Base-by-base conservation (phyloP, 352 stramenopile genomes). In the Globisporangium apiculatum region DNA sequence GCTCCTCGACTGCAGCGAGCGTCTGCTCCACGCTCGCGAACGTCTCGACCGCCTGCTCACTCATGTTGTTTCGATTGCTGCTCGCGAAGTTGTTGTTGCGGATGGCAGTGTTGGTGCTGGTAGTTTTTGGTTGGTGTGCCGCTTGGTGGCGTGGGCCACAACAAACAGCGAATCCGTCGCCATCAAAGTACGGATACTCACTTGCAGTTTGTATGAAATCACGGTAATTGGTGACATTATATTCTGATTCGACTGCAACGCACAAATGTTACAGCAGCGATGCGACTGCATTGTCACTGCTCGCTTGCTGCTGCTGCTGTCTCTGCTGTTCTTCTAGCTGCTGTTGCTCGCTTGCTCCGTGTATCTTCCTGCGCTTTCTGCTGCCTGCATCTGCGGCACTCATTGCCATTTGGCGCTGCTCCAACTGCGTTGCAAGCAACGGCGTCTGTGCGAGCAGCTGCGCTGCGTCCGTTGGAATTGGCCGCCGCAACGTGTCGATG, bases 21-120 rank as follows among this genome's bases (percentile, higher is more conserved):
- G 83, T 90, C 76, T 92, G 74, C 64, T 92, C 83, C 57, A 92
- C 79, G 61, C 73, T 81, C 52, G 58, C 66, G 55, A 92, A 85
- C 18, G 76, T 69, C 61, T 90, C 75, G 48, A 77, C 65, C 8
- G 73, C 78, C 65, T 83, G 69, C 37, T 85, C 78, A 58, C 76
- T 92, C 70, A 80, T 84, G 17, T 41, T 72, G 40, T 5, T 11
- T 31, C 9, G 11, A 48, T 40, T 31, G 24, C 24, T 31, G 24
- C 24, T 31, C 1, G 24, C 24, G 24, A 31, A 31, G 24, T 31
- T 31, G 24, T 24, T 24, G 18, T 31, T 31, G 24, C 24, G 24
- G 24, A 3, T 31, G 1, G 24, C 24, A 31, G 24, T 31, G 53
- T 40, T 64, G 7, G 15, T 40, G 14, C 35, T 66, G 50, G 5